A percentile compares a stretch with the other conserved stretches of the same genome.
Conservation (phyloP, 805 yeast species). For the Candida maesae region DNA sequence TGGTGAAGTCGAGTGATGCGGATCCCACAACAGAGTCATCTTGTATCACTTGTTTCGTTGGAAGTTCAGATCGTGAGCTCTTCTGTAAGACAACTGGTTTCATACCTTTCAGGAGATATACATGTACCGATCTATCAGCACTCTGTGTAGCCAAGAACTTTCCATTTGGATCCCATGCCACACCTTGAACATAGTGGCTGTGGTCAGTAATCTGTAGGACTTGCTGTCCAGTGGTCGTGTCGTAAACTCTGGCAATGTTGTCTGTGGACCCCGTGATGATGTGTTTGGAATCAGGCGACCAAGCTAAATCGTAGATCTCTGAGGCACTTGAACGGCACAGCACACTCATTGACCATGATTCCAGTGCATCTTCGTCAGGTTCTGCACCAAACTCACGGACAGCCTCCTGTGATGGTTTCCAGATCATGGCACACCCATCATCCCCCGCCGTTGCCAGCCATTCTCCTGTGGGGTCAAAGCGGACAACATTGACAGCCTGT, state of each 20-base stretch:
- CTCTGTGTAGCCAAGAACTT: constrained; percentile 81
- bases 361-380: constrained; percentile 51
- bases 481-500: constrained; percentile 89
- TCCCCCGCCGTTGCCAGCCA: constrained; percentile 89
- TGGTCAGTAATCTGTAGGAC: constrained; percentile 67
- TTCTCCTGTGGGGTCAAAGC: constrained; percentile 71
- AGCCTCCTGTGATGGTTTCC: constrained; percentile 59
- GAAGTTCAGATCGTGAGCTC: constrained; percentile 55
- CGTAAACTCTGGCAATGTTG: constrained; percentile 68
- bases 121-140: constrained; percentile 78
- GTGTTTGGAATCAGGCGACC: constrained; percentile 84
- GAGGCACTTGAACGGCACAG: constrained; percentile 57
- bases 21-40: background rate
- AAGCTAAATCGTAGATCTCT: constrained; percentile 86
- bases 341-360: constrained; percentile 68
- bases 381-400: constrained; percentile 55
- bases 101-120: constrained; percentile 47
- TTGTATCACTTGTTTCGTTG: constrained; percentile 27
- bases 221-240: constrained; percentile 51
- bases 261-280: constrained; percentile 93
- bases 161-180: constrained; percentile 88
- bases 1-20: constrained; percentile 24
- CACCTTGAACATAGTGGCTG: constrained; percentile 91
- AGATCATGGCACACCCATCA: constrained; percentile 83
- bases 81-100: constrained; percentile 42